Evolutionary conservation across 2,329 filamentous ascomycete genomes (phyloP).

Genomic region (Leptographium procerum): DNA sequence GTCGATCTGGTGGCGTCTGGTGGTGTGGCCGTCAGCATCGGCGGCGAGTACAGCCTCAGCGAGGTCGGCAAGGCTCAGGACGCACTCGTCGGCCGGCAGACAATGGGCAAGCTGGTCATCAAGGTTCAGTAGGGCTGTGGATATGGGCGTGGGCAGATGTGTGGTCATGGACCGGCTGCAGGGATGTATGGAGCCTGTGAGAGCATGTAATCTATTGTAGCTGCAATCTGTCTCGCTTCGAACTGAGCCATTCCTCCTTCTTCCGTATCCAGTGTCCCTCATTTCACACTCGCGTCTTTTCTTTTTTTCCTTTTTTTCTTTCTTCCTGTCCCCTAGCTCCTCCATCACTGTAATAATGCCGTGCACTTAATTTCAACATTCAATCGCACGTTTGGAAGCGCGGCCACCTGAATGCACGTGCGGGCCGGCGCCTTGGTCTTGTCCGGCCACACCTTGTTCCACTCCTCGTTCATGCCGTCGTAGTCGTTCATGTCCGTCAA

Average conservation of each 20-base stretch:
- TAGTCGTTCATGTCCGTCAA: slow-evolving; percentile 29
- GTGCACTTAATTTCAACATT: slow-evolving; percentile 20
- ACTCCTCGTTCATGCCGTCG: slow-evolving; percentile 31
- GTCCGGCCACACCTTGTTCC: slow-evolving; percentile 28
- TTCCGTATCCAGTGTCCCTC: too few species aligned
- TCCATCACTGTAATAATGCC: too few species aligned
- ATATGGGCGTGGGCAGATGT: too few species aligned
- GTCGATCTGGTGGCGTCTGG: slow-evolving; percentile 12
- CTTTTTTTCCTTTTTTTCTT: not conserved
- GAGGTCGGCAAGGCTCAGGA: slow-evolving; percentile 12
- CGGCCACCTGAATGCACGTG: slow-evolving; percentile 18
- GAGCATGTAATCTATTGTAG: too few species aligned
- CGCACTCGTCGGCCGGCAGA: slow-evolving; percentile 12
- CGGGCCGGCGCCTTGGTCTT: slow-evolving; percentile 23
- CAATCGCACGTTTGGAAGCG: slow-evolving; percentile 18
- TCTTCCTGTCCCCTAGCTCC: too few species aligned
- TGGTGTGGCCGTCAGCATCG: slow-evolving; percentile 9
- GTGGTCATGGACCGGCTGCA: too few species aligned
- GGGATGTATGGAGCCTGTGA: too few species aligned
- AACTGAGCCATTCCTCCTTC: too few species aligned
- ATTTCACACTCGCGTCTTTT: too few species aligned
- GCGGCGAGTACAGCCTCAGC: slow-evolving; percentile 10
- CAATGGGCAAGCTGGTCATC: slow-evolving; percentile 13
- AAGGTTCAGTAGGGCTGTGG: not conserved
- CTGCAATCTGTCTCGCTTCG: too few species aligned